Percentiles rank a stretch among this genome's conserved stretches.
phyloP scores from a whole-genome alignment of 164 flowering plant species.

The Macadamia integrifolia region DNA sequence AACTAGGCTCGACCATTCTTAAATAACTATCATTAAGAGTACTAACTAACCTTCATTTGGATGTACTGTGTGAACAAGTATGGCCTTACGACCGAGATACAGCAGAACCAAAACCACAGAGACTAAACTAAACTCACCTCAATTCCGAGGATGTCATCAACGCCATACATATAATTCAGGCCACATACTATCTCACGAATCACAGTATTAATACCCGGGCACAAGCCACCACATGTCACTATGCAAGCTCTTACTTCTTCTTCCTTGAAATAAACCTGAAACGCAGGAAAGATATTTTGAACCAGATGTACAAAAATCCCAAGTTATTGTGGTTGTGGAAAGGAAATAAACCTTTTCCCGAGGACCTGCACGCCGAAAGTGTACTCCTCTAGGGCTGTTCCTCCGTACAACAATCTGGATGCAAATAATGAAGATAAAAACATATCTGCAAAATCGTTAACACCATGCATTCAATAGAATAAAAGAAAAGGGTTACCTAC shows the following conservation, averaged over 20 bases:
- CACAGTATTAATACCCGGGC: constrained; percentile 82
- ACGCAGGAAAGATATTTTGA: neutral
- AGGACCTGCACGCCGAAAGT: constrained; percentile 87
- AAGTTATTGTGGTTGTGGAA: neutral
- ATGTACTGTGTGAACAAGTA: neutral
- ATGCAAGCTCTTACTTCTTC: constrained; percentile 68
- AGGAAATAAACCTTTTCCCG: constrained; percentile 49
- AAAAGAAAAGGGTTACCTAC: constrained; percentile 20
- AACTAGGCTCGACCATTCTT: neutral
- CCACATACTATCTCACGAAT: constrained; percentile 69
- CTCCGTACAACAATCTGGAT: constrained; percentile 65
- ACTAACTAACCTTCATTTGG: neutral
- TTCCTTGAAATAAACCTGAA: constrained; percentile 53
- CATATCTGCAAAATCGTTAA: neutral
- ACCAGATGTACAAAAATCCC: neutral
- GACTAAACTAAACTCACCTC: constrained; percentile 35
- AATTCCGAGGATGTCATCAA: constrained; percentile 47
- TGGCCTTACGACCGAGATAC: too few relatives aligned
- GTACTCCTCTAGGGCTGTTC: constrained; percentile 62
- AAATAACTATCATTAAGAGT: neutral
- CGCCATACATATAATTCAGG: constrained; percentile 61
- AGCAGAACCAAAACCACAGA: neutral
- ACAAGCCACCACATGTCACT: constrained; percentile 77
- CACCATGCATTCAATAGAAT: too few relatives aligned
- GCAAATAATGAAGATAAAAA: neutral